Base-by-base conservation (phyloP, 805 yeast genomes). In the Saccharomycopsis malanga region DNA sequence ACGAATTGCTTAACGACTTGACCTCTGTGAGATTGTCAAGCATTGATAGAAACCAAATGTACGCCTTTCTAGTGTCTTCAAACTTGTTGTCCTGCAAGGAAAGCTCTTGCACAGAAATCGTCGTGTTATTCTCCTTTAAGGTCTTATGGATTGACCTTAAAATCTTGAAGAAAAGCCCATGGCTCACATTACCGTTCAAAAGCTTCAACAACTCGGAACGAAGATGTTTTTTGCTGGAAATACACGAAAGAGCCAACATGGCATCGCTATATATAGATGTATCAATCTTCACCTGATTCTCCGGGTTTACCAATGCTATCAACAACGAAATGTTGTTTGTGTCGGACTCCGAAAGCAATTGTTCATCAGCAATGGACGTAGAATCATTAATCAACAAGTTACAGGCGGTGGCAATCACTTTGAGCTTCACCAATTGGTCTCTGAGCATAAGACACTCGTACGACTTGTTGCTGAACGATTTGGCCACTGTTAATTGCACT, bases 171-270 rank as follows among this genome's bases (percentile, higher is more conserved):
- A 89, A 58, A 10, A 79, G 65, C 1, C 97, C 97, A 62, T 89
- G 96, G 51, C 81, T 79, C 34, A 89, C 87, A 60, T 87, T 87
- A 7, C 93, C 96, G 18, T 93, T 87, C 53, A 88, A 62, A 10
- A 85, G 79, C 49, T 87, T 72, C 45, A 88, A 70, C 20, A 89
- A 71, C 54, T 88, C 96, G 42, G 81, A 71, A 15, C 89, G 81
- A 76, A 88, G 83, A 3, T 73, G 72, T 40, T 78, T 77, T 57
- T 78, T 79, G 18, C 74, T 67, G 1, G 95, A 74, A 4, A 87
- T 76, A 52, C 81, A 76, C 52, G 83, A 84, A 44, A 89, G 68
- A 0, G 89, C 75, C 50, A 78, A 76, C 42, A 81, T 61, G 1
- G 91, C 85, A 36, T 80, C 73, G 37, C 73, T 63, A 49, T 81